Evolutionary conservation across 345 rosid genomes (phyloP), one percentile per base, ranked within the genome.

Genomic region (Boechera stricta): DNA sequence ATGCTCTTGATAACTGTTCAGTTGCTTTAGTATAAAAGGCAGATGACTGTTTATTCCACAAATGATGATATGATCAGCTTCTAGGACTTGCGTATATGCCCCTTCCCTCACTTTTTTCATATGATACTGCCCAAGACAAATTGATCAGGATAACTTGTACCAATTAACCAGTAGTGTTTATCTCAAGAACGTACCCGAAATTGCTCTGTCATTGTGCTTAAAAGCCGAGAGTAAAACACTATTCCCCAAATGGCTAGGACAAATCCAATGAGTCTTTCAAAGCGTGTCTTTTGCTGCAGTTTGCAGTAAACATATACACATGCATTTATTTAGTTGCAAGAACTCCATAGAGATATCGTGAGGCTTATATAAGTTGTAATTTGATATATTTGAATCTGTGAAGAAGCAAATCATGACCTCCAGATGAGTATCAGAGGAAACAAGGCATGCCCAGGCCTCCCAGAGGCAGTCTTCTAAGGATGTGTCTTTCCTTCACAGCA

Each of bases 381-480:
- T 38, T 35, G 16, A 42, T 32, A 64, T 72, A 15, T 16, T 48
- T 9, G 32, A 58, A 33, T 48, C 2, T 15, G 29, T 63, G 35
- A 68, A 29, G 62, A 61, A 51, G 70, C 32, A 69, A 41, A 62
- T 38, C 4, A 31, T 57, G 53, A 94, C 98, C 86, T 77, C 87
- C 62, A 94, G 74, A 88, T 94, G 98, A 79, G 92, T 84, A 57
- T 96, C 89, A 69, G 98, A 81, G 70, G 97, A 90, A 86, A 87
- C 82, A 3, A 94, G 84, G 77, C 97, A 94, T 48, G 98, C 95
- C 98, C 98, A 94, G 53, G 98, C 98, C 82, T 94, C 98, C 97
- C 98, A 94, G 45, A 94, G 78, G 81, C 98, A 94, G 72, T 92
- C 97, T 83, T 94, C 97, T 62, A 94, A 84, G 52, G 94, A 77